Base-by-base conservation (phyloP, 768 basidiomycete species). In the Lactarius vividus region DNA sequence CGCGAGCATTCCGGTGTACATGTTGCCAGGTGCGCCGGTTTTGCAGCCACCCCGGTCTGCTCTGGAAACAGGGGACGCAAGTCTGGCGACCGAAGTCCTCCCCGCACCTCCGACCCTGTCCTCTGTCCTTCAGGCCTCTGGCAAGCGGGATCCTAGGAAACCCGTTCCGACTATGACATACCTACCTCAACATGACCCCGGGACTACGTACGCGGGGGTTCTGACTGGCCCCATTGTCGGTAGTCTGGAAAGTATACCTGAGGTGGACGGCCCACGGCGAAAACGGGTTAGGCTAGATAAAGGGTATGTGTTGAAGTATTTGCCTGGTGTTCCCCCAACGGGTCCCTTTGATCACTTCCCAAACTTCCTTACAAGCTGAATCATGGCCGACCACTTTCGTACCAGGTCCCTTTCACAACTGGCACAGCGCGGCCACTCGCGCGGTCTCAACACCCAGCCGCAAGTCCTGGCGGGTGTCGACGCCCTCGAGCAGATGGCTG, bases 1-100 rank as follows among this genome's bases (percentile, higher is more conserved):
- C 77, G 77, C 87, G 72, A 83, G 81, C 77, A 77, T 87, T 75
- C 88, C 90, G 71, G 84, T 83, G 71, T 92, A 85, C 77, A 79
- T 91, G 82, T 79, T 87, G 74, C 85, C 86, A 77, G 86, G 87
- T 75, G 88, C 88, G 67, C 81, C 86, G 64, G 84, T 88, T 69
- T 79, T 84, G 73, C 92, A 91, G 74, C 91, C 90, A 72, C 79
- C 87, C 72, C 89, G 92, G 77, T 85, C 92, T 63, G 91, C 92
- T 75, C 88, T 90, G 71, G 91, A 94, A 81, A 79, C 88, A 63
- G 68, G 68, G 49, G 70, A 70, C 52, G 33, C 70, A 56, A 82
- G 84, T 69, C 83, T 93, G 72, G 92, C 93, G 68, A 94, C 92
- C 66, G 92, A 94, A 83, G 89, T 94, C 79, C 84, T 94, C 72